These are phyloP conservation scores for Areca catechu DNA, from an alignment of 176 grass and related monocot species.

Conservation along the genomic window DNA sequence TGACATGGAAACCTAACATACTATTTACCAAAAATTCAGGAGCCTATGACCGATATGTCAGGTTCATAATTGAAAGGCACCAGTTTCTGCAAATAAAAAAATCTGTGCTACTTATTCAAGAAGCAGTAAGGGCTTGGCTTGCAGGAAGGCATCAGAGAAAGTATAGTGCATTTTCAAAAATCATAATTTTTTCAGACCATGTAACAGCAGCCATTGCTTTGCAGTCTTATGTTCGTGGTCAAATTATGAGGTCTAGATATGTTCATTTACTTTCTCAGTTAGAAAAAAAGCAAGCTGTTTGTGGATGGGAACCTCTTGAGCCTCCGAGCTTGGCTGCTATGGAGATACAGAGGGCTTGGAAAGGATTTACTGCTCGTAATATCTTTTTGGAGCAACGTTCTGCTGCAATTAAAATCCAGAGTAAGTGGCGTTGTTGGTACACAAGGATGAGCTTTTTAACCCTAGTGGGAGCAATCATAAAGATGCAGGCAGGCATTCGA, in stretches of 20 bases:
- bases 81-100: constrained; percentile 45
- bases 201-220: constrained; percentile 8
- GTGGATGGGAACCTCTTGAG: constrained; percentile 2
- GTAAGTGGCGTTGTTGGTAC: constrained; percentile 36
- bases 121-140: constrained; percentile 38
- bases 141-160: constrained; percentile 15
- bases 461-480: constrained; percentile 24
- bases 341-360: constrained; percentile 43
- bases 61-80: constrained; percentile 44
- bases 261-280: constrained; percentile 13
- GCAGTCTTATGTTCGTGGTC: constrained; percentile 5
- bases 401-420: constrained; percentile 49
- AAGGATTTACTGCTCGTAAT: constrained; percentile 24
- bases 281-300: constrained; percentile 5
- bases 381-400: constrained; percentile 16
- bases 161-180: constrained; percentile 11
- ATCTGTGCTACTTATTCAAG: constrained; percentile 36
- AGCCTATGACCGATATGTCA: constrained; percentile 21
- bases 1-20: too few relatives aligned
- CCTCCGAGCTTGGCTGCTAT: constrained; percentile 28
- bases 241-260: constrained; percentile 6
- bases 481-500: constrained; percentile 32
- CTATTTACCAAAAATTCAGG: constrained; percentile 18
- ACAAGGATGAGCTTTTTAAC: constrained; percentile 25
- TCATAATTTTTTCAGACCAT: constrained; percentile 2